Percentiles rank a stretch among this genome's conserved stretches.
These are phyloP conservation scores for Eucalyptus rudis DNA, from an alignment of 345 rosid genomes.

Conservation along the genomic window DNA sequence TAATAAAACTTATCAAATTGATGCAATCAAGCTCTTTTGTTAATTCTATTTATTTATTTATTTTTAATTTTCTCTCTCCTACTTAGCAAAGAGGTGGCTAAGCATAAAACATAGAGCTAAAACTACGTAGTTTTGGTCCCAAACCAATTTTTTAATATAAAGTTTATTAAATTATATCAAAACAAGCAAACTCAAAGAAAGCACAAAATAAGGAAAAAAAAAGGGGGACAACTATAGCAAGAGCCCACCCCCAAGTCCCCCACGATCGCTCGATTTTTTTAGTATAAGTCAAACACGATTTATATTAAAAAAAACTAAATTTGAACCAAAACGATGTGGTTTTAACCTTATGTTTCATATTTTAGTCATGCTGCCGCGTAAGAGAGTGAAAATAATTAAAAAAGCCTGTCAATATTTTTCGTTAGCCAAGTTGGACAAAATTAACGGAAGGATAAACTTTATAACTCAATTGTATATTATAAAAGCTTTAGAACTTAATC, in stretches of 20 bases:
- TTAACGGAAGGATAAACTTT: no score
- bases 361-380: fast-evolving
- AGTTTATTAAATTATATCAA: no score
- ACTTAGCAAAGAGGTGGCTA: fast-evolving
- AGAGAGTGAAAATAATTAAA: no score
- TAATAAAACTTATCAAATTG: fast-evolving
- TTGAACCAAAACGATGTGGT: fast-evolving
- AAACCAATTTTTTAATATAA: no score
- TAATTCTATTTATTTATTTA: no score
- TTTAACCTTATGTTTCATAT: no score
- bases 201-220: neutral
- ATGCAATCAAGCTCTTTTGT: fast-evolving
- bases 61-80: no score
- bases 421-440: fast-evolving
- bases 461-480: fast-evolving
- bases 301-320: no score
- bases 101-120: neutral
- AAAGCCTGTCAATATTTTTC: fast-evolving
- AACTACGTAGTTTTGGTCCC: neutral
- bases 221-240: neutral
- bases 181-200: neutral
- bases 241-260: neutral
- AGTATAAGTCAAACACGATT: no score
- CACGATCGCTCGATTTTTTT: no score
- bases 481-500: fast-evolving